Evolutionary conservation across 176 grass and related monocot genomes (phyloP).

Genomic region (Lolium rigidum): DNA sequence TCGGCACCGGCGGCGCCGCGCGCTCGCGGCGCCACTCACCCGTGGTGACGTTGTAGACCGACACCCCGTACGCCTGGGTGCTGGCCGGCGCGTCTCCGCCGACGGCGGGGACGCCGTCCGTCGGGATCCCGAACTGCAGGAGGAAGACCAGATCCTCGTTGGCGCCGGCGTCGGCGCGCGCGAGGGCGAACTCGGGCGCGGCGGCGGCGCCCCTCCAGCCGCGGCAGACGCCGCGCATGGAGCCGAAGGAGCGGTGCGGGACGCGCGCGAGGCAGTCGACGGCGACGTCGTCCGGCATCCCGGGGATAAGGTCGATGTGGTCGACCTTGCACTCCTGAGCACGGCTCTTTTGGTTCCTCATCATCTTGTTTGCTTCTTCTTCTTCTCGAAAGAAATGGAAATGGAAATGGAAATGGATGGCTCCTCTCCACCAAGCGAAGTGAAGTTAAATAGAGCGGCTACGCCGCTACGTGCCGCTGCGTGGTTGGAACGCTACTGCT

Average conservation of each 20-base stretch:
- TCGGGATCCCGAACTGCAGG: conserved; percentile 51
- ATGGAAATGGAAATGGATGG: not conserved
- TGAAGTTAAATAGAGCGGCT: conserved; percentile 36
- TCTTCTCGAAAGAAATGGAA: not conserved
- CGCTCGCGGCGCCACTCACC: conserved; percentile 67
- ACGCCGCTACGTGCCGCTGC: not conserved
- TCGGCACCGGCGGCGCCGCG: conserved; percentile 44
- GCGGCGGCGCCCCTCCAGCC: conserved; percentile 59
- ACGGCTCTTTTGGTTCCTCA: conserved; percentile 46
- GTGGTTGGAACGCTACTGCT: not conserved
- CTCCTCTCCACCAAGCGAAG: not conserved
- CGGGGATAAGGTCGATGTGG: conserved; percentile 76
- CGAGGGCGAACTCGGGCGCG: conserved; percentile 40
- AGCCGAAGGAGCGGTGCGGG: conserved; percentile 53
- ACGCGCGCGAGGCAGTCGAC: conserved; percentile 90
- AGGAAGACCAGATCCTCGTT: conserved; percentile 51
- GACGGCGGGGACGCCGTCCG: not conserved
- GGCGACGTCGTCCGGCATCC: conserved; percentile 83
- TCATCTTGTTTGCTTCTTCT: not conserved
- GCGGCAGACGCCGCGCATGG: conserved; percentile 71
- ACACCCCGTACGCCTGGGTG: conserved; percentile 40
- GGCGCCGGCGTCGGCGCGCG: conserved; percentile 47
- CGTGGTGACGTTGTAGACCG: conserved; percentile 65
- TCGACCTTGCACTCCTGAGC: not conserved
- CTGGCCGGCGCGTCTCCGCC: conserved; percentile 14